phyloP scores from a whole-genome alignment of 768 basidiomycete genomes.

The Leccinum subtestaceum region DNA sequence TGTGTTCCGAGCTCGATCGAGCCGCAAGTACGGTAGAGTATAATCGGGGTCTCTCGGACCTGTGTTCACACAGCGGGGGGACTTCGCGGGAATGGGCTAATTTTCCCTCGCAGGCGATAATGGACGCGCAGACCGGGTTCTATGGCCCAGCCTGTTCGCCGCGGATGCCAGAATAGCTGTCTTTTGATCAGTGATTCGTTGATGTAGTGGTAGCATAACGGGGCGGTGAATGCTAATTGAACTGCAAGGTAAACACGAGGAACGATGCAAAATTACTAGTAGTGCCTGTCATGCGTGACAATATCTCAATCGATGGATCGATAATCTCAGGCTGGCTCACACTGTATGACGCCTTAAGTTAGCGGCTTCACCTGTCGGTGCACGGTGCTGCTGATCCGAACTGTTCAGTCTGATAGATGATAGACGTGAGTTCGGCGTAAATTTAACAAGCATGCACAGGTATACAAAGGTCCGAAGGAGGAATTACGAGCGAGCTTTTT shows the following conservation, averaged over 20 bases:
- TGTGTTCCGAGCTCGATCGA: slow-evolving; percentile 53
- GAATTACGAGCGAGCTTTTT: slow-evolving; percentile 16
- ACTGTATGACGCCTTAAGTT: background rate
- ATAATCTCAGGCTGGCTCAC: background rate
- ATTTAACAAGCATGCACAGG: background rate
- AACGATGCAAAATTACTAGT: slow-evolving; percentile 45
- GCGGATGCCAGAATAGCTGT: slow-evolving; percentile 40
- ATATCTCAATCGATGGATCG: slow-evolving; percentile 1
- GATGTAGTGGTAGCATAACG: slow-evolving; percentile 37
- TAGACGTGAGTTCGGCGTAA: background rate
- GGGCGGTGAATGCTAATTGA: slow-evolving; percentile 32
- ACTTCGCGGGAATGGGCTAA: background rate
- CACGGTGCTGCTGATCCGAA: background rate
- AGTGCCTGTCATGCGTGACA: slow-evolving; percentile 1
- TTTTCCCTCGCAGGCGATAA: slow-evolving; percentile 45
- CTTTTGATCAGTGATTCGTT: background rate
- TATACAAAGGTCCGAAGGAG: background rate
- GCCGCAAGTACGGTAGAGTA: slow-evolving; percentile 35
- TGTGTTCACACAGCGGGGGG: slow-evolving; percentile 31
- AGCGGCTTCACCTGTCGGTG: background rate
- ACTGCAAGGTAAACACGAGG: slow-evolving; percentile 57
- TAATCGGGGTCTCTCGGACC: slow-evolving; percentile 50
- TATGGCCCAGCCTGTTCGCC: slow-evolving; percentile 45
- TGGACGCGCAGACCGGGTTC: slow-evolving; percentile 40
- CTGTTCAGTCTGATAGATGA: background rate